Percentiles rank a stretch among this genome's conserved stretches.
Evolutionary conservation across 208 protist species (phyloP).

Genomic region (Wallacemonas collosoma): DNA sequence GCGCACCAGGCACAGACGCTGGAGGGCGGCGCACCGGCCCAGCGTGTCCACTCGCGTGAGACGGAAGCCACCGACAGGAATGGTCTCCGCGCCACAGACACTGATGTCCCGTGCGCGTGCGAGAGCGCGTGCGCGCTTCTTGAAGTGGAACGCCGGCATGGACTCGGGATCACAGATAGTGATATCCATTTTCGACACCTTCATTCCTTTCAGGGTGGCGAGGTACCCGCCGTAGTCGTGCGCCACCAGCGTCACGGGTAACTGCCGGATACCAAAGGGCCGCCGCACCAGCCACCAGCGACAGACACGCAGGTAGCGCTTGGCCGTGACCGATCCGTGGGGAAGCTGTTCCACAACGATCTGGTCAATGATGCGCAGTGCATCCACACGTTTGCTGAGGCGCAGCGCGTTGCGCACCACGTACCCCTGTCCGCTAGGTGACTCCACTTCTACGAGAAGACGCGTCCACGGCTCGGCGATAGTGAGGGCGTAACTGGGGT

Average conservation of each 20-base stretch:
- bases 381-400: neutral
- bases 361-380: neutral
- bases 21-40: neutral
- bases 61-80: neutral
- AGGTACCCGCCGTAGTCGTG: constrained; percentile 9
- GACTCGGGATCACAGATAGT: neutral
- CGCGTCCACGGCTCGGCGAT: constrained; percentile 6
- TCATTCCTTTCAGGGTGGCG: constrained; percentile 4
- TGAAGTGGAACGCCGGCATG: constrained; percentile 2
- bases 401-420: neutral
- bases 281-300: constrained; percentile 7
- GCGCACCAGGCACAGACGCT: neutral
- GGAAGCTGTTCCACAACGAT: constrained; percentile 3
- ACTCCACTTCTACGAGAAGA: neutral
- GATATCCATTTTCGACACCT: neutral
- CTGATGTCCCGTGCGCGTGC: neutral
- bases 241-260: neutral
- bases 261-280: constrained; percentile 3
- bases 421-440: neutral
- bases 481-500: constrained; percentile 2
- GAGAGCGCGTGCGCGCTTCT: constrained; percentile 4
- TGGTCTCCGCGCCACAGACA: neutral
- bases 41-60: neutral
- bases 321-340: neutral
- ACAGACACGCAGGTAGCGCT: constrained; percentile 6